Conservation (phyloP, 371 early-diverging fungal genomes). For the Lichtheimia ramosa region DNA sequence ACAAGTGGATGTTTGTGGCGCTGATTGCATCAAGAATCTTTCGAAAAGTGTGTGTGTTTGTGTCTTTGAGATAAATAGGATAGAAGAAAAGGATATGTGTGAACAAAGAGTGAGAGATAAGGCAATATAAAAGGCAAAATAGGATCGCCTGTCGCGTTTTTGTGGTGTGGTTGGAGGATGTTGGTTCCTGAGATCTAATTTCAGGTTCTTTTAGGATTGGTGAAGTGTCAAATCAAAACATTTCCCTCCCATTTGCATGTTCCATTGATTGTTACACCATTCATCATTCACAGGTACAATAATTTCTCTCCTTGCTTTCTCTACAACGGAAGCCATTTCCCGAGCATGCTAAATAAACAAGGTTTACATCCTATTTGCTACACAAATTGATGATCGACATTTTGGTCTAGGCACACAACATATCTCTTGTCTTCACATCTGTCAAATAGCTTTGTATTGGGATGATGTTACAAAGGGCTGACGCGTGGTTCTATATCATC, state of each 20-base stretch:
- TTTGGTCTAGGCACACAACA: not conserved
- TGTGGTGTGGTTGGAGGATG: constrained; percentile 1
- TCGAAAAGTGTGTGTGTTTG: not conserved
- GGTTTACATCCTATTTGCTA: not conserved
- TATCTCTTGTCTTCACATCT: not conserved
- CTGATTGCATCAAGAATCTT: not conserved
- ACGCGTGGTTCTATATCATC: no score
- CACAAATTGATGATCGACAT: not conserved
- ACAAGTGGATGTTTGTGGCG: constrained; percentile 3
- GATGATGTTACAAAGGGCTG: no score
- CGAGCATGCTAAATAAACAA: not conserved
- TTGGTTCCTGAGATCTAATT: constrained; percentile 2
- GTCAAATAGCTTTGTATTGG: no score
- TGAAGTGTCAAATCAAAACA: constrained; percentile 3
- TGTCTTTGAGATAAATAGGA: not conserved
- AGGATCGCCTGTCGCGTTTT: no score
- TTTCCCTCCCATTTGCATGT: not conserved
- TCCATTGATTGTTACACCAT: not conserved
- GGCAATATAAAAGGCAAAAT: no score
- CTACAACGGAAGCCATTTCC: no score
- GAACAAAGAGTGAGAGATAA: not conserved
- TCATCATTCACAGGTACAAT: not conserved
- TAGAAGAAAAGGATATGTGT: constrained; percentile 1
- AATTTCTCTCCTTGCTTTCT: no score
- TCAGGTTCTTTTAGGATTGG: not conserved